Evolutionary conservation across 768 basidiomycete genomes (phyloP).

Genomic region (Boletellus ananiceps): DNA sequence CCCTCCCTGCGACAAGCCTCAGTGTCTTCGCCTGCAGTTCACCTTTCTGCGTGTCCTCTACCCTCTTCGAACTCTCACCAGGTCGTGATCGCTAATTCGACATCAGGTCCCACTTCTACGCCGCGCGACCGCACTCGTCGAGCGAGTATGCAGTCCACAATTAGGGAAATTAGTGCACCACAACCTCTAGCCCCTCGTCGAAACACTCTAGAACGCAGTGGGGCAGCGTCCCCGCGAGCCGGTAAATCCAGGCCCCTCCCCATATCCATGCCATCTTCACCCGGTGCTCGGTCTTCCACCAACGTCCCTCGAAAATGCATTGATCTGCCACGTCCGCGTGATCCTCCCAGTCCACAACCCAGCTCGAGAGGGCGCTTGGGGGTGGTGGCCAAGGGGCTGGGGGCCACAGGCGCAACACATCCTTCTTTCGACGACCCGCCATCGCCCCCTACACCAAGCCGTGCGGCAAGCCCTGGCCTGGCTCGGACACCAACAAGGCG

Average conservation of each 20-base stretch:
- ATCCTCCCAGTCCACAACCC: constrained; percentile 44
- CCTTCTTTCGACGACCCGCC: constrained; percentile 38
- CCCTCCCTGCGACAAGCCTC: constrained; percentile 68
- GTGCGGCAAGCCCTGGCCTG: constrained; percentile 40
- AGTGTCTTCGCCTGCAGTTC: constrained; percentile 70
- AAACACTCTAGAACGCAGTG: constrained; percentile 26
- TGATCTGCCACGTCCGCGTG: constrained; percentile 43
- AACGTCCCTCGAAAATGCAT: constrained; percentile 35
- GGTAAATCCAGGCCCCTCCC: constrained; percentile 31
- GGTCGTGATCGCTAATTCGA: constrained; percentile 43
- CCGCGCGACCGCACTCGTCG: constrained; percentile 42
- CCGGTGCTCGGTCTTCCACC: constrained; percentile 28
- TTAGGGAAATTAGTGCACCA: constrained; percentile 40
- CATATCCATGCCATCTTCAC: constrained; percentile 28
- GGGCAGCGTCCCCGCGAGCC: constrained; percentile 30
- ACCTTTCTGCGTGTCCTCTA: constrained; percentile 54
- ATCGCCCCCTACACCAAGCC: constrained; percentile 36
- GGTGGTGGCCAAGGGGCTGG: constrained; percentile 33
- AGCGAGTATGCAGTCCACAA: constrained; percentile 33
- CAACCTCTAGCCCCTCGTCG: constrained; percentile 34
- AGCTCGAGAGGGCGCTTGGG: constrained; percentile 34
- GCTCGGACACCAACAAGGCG: constrained; percentile 40
- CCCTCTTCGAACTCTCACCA: constrained; percentile 52
- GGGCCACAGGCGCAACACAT: constrained; percentile 38
- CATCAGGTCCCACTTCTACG: constrained; percentile 47